These are phyloP conservation scores for Fusarium domesticum DNA, from an alignment of 2,329 filamentous ascomycete genomes.

Conservation along the genomic window DNA sequence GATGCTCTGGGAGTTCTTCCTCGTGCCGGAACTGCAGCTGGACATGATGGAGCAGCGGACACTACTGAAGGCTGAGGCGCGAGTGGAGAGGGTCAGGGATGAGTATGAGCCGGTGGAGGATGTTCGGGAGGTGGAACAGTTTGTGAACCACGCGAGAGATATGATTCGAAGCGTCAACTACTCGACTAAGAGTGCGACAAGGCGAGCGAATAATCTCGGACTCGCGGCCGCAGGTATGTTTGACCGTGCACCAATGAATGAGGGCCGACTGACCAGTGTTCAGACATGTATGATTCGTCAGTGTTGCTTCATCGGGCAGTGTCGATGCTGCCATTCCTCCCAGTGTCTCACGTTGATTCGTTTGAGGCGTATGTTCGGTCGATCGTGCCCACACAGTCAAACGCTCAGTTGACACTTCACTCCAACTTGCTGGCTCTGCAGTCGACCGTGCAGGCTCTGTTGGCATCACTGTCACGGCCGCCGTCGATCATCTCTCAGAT, in stretches of 20 bases:
- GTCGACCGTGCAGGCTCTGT: conserved; percentile 76
- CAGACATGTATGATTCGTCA: conserved; percentile 68
- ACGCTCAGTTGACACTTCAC: conserved; percentile 66
- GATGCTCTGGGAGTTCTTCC: conserved; percentile 97
- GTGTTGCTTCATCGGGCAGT: conserved; percentile 52
- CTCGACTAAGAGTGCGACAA: conserved; percentile 76
- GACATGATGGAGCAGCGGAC: conserved; percentile 88
- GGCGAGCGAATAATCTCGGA: conserved; percentile 71
- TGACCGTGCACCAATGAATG: conserved; percentile 6
- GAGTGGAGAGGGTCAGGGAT: conserved; percentile 80
- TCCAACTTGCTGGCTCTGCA: conserved; percentile 61
- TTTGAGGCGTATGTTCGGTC: conserved; percentile 69
- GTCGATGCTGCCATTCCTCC: conserved; percentile 63
- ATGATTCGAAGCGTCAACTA: conserved; percentile 82
- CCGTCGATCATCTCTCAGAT: conserved; percentile 75
- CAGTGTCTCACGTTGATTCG: conserved; percentile 63
- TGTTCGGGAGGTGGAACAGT: conserved; percentile 85
- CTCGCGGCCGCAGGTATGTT: conserved; percentile 59
- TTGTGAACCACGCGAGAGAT: conserved; percentile 86
- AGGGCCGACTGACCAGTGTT: conserved; percentile 28
- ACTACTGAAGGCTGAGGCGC: conserved; percentile 77
- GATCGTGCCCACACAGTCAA: conserved; percentile 65
- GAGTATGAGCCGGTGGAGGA: conserved; percentile 84
- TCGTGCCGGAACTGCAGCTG: conserved; percentile 89
- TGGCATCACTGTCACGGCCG: conserved; percentile 75